Percentiles rank a stretch among this genome's conserved stretches.
Evolutionary conservation across 1,284 basidiomycete genomes (phyloP).

Genomic region (Trametes pubescens): DNA sequence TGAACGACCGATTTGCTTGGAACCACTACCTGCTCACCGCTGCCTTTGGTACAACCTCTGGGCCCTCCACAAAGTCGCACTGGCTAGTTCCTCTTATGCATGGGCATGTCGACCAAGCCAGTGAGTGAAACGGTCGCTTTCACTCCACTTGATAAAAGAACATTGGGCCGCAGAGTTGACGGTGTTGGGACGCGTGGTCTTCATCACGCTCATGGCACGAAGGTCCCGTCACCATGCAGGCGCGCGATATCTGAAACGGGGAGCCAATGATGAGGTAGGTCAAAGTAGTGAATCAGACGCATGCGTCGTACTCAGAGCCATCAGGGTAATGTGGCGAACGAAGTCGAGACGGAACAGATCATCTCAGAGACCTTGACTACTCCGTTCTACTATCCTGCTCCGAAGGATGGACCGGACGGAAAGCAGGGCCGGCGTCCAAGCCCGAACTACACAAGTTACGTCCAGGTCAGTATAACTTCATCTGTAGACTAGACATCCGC

Average conservation of each 20-base stretch:
- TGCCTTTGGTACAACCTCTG: slow-evolving; percentile 55
- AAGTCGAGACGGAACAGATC: slow-evolving; percentile 99
- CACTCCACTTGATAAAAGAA: not conserved
- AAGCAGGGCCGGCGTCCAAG: slow-evolving; percentile 61
- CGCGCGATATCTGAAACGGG: slow-evolving; percentile 94
- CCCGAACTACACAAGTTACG: slow-evolving; percentile 94
- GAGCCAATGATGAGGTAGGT: slow-evolving; percentile 88
- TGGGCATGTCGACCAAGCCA: slow-evolving; percentile 98
- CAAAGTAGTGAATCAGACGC: not conserved
- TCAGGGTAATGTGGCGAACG: slow-evolving; percentile 97
- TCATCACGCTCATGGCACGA: slow-evolving; percentile 93
- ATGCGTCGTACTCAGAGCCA: not conserved
- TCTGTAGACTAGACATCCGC: not conserved
- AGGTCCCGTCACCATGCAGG: slow-evolving; percentile 97
- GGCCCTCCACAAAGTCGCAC: slow-evolving; percentile 59
- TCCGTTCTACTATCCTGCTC: slow-evolving; percentile 80
- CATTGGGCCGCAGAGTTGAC: slow-evolving; percentile 73
- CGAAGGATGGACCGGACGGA: slow-evolving; percentile 42
- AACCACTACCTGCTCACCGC: slow-evolving; percentile 91
- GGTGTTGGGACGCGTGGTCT: slow-evolving; percentile 90
- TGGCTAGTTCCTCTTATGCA: slow-evolving; percentile 96
- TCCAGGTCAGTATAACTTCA: slow-evolving; percentile 65
- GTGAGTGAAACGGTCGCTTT: slow-evolving; percentile 57
- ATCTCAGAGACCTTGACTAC: slow-evolving; percentile 95
- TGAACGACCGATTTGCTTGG: slow-evolving; percentile 96